phyloP scores from a whole-genome alignment of 192 early-diverging fungal species.

The Paraglomus brasilianum region DNA sequence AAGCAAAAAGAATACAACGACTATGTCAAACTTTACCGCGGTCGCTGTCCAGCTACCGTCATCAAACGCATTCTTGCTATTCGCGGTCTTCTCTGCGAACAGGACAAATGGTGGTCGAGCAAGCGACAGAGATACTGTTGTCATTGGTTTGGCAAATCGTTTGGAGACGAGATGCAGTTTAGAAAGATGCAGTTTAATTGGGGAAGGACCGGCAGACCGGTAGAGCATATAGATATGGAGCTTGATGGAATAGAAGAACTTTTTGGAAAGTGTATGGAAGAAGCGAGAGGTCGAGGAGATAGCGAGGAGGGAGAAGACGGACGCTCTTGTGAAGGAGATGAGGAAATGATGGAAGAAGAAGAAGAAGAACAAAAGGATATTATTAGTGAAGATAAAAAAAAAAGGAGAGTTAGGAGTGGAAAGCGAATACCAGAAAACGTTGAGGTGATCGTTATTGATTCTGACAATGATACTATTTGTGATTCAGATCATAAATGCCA shows the following conservation, averaged over 20 bases:
- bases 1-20: slow-evolving; percentile 28
- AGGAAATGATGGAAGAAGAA: background rate
- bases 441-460: no score
- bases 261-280: background rate
- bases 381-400: no score
- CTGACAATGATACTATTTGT: no score
- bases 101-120: slow-evolving; percentile 19
- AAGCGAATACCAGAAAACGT: no score
- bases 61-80: slow-evolving; percentile 24
- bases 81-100: slow-evolving; percentile 28
- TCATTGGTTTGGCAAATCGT: slow-evolving; percentile 19
- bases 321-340: background rate
- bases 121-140: slow-evolving; percentile 16
- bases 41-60: slow-evolving; percentile 9
- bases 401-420: no score
- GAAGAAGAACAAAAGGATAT: no score
- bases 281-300: slow-evolving; percentile 6
- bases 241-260: background rate
- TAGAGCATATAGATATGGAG: slow-evolving; percentile 24
- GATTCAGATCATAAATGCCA: no score
- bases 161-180: slow-evolving; percentile 9
- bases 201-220: slow-evolving; percentile 17
- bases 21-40: slow-evolving; percentile 20
- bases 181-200: slow-evolving; percentile 13
- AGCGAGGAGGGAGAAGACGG: slow-evolving; percentile 2